These are phyloP conservation scores for rapeseed (Brassica napus) DNA, from an alignment of 345 rosid genomes.

Conservation along the genomic window DNA sequence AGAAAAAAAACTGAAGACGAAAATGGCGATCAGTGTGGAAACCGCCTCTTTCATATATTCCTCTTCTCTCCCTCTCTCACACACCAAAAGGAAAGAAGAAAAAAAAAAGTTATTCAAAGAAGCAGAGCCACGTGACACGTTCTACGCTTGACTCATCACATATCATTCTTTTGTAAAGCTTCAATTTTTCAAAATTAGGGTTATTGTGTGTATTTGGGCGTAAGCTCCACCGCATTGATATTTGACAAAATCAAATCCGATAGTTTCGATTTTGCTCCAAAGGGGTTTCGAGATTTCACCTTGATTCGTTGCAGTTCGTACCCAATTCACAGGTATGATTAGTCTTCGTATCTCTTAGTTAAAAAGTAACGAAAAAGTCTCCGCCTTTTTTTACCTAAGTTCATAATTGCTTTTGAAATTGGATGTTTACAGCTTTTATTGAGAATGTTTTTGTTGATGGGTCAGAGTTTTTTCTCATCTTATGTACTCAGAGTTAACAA, in stretches of 20 bases:
- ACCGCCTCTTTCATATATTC: conserved; percentile 32
- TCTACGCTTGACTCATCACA: conserved; percentile 30
- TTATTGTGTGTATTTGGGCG: conserved; percentile 17
- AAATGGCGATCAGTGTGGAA: conserved; percentile 30
- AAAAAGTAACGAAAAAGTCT: background rate
- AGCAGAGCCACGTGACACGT: conserved; percentile 37
- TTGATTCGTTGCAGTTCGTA: conserved; percentile 11
- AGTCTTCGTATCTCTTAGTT: background rate
- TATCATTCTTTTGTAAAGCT: conserved; percentile 17
- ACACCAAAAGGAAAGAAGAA: background rate
- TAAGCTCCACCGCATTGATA: conserved; percentile 15
- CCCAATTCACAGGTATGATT: conserved; percentile 12
- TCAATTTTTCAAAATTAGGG: conserved; percentile 22
- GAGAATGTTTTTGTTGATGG: conserved; percentile 21
- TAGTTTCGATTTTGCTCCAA: conserved; percentile 8
- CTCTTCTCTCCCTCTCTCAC: background rate
- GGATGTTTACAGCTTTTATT: background rate
- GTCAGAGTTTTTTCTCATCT: background rate
- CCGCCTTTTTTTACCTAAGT: background rate
- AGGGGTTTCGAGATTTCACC: background rate
- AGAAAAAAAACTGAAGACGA: background rate
- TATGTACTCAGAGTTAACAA: background rate
- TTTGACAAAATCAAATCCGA: conserved; percentile 15
- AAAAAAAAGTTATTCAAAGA: background rate
- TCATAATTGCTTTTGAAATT: conserved; percentile 4